A percentile compares a stretch with the other conserved stretches of the same genome.
phyloP scores from a whole-genome alignment of 768 basidiomycete genomes.

The Cystobasidium tubakii region DNA sequence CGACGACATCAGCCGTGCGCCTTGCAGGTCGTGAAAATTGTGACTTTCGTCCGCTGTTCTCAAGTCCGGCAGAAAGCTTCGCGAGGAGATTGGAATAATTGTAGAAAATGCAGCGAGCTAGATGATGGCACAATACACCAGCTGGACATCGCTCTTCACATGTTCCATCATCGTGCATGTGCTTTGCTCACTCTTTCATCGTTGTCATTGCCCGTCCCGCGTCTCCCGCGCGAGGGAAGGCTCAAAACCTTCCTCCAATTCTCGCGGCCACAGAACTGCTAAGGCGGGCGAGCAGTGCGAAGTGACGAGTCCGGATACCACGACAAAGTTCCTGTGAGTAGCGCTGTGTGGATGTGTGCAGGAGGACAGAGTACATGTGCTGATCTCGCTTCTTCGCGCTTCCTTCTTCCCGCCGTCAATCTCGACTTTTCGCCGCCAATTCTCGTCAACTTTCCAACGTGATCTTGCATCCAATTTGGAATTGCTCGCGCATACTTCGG shows the following conservation, averaged over 20 bases:
- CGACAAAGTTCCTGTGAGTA: constrained; percentile 7
- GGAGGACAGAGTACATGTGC: neutral
- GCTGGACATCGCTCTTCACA: too few relatives aligned
- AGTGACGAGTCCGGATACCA: neutral
- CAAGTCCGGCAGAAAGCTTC: too few relatives aligned
- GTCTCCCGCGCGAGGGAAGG: neutral
- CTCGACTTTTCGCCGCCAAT: neutral
- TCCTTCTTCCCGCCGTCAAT: neutral
- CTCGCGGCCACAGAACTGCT: neutral
- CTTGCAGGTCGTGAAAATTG: too few relatives aligned
- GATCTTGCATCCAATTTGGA: neutral
- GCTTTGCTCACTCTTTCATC: neutral
- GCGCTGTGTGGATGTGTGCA: neutral
- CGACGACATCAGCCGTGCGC: too few relatives aligned
- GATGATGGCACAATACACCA: too few relatives aligned
- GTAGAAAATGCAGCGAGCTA: too few relatives aligned
- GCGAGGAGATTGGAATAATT: too few relatives aligned
- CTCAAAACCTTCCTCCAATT: neutral
- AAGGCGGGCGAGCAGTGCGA: neutral
- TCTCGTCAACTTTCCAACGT: constrained; percentile 1
- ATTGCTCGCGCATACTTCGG: neutral
- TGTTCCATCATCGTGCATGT: neutral
- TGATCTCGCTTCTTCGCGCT: neutral
- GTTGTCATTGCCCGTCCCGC: neutral
- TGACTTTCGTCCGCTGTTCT: too few relatives aligned